Evolutionary conservation across 345 rosid species (phyloP).

Genomic region (Balakata baccata): DNA sequence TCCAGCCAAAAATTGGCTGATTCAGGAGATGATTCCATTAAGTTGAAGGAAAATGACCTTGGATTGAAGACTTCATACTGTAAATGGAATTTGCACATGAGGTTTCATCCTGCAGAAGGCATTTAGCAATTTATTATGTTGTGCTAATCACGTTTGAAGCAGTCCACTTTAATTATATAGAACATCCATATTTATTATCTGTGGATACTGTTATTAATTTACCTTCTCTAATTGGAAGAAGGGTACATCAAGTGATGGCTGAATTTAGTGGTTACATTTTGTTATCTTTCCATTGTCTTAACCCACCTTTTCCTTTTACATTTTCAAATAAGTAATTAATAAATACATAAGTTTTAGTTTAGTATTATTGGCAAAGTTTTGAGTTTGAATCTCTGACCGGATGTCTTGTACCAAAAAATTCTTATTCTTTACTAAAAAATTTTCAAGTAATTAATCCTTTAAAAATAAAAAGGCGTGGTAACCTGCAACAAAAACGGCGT

Average conservation of each 20-base stretch:
- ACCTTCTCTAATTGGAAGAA: conserved; percentile 29
- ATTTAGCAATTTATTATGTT: conserved; percentile 11
- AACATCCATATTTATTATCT: background rate
- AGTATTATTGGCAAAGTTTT: too few relatives aligned
- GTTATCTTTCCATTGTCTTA: too few relatives aligned
- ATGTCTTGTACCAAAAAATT: too few relatives aligned
- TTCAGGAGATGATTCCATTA: conserved; percentile 20
- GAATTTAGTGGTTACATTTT: conserved; percentile 9
- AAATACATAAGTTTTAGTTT: too few relatives aligned
- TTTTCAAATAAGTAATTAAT: too few relatives aligned
- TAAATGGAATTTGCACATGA: conserved; percentile 2
- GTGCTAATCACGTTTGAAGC: conserved; percentile 19
- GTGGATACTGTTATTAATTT: conserved; percentile 22
- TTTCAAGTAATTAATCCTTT: too few relatives aligned
- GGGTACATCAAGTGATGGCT: conserved; percentile 28
- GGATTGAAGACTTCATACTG: background rate
- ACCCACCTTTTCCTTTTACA: too few relatives aligned
- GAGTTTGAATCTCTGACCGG: too few relatives aligned
- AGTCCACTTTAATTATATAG: conserved; percentile 13
- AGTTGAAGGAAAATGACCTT: conserved; percentile 1
- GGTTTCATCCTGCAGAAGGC: conserved; percentile 12
- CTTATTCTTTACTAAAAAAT: too few relatives aligned
- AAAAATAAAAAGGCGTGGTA: too few relatives aligned
- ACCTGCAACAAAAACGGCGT: background rate
- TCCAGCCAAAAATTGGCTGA: conserved; percentile 34